Conservation (phyloP, 2,329 filamentous ascomycete species). For the Sphaerulina musiva region DNA sequence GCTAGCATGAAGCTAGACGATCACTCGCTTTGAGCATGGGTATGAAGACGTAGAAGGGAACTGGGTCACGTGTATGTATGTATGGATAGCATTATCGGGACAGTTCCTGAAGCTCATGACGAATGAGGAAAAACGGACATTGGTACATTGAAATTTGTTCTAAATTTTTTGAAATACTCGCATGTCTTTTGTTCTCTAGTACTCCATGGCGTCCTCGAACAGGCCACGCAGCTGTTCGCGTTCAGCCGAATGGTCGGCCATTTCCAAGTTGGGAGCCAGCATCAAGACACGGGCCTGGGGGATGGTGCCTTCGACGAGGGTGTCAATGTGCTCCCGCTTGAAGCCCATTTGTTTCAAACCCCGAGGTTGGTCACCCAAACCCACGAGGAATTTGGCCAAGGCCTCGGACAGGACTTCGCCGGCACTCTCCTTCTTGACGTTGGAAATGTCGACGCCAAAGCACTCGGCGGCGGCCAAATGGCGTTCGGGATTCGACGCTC, state of each 20-base stretch:
- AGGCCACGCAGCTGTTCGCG: conserved; percentile 44
- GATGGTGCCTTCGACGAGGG: conserved; percentile 85
- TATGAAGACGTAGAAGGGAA: neutral
- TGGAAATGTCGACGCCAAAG: conserved; percentile 82
- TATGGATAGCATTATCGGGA: conserved; percentile 8
- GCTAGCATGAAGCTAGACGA: neutral
- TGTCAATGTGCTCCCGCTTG: conserved; percentile 64
- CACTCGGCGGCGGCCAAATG: conserved; percentile 83
- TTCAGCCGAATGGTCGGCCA: conserved; percentile 41
- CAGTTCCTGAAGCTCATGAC: conserved; percentile 2
- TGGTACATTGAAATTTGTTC: neutral
- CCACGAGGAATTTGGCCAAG: conserved; percentile 69
- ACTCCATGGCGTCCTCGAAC: conserved; percentile 45
- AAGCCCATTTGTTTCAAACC: conserved; percentile 84
- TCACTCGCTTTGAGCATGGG: conserved; percentile 5
- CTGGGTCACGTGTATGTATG: conserved; percentile 1
- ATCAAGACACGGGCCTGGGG: conserved; percentile 86
- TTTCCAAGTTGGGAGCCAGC: conserved; percentile 72
- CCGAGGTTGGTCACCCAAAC: conserved; percentile 81
- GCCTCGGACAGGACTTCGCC: conserved; percentile 84
- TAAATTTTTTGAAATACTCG: too few species aligned
- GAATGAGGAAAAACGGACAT: conserved; percentile 4
- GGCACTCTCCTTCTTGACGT: conserved; percentile 81
- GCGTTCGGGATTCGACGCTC: conserved; percentile 80
- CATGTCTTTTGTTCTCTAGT: conserved; percentile 19